A percentile compares a stretch with the other conserved stretches of the same genome.
phyloP scores from a whole-genome alignment of 2,329 filamentous ascomycete species.

The Colletotrichum somersetense region DNA sequence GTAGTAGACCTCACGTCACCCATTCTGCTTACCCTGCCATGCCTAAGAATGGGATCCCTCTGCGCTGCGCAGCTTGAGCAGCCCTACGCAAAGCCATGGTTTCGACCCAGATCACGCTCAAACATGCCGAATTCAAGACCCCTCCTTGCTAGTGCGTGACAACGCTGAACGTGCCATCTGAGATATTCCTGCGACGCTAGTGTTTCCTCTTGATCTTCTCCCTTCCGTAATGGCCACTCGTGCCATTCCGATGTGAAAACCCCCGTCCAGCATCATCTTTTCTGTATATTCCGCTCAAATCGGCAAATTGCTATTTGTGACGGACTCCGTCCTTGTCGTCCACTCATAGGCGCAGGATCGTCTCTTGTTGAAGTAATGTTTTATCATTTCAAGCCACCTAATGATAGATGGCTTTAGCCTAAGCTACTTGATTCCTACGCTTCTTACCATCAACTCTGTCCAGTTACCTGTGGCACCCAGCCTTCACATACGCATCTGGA shows the following conservation, averaged over 20 bases:
- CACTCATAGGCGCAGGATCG: background rate
- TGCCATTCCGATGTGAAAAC: conserved; percentile 2
- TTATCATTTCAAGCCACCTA: conserved; percentile 40
- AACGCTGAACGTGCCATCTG: conserved; percentile 14
- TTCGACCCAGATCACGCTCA: conserved; percentile 5
- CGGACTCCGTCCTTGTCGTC: background rate
- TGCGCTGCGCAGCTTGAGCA: background rate
- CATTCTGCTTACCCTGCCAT: background rate
- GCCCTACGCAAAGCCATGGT: background rate
- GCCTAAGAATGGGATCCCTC: background rate
- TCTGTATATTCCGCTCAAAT: background rate
- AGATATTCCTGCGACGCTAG: conserved; percentile 23
- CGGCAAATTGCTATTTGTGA: background rate
- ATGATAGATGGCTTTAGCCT: conserved; percentile 36
- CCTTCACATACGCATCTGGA: conserved; percentile 37
- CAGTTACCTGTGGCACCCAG: conserved; percentile 19
- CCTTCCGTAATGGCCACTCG: conserved; percentile 31
- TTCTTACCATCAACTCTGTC: conserved; percentile 21
- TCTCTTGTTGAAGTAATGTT: conserved; percentile 32
- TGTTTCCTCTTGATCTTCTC: conserved; percentile 26
- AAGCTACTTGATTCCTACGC: conserved; percentile 31
- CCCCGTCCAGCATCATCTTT: background rate
- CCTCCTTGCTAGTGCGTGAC: background rate
- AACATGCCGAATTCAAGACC: background rate
- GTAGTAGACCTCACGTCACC: conserved; percentile 1